A percentile compares a stretch with the other conserved stretches of the same genome.
Evolutionary conservation across 1,284 basidiomycete species (phyloP).

Genomic region (Bondarzewia mesenterica): DNA sequence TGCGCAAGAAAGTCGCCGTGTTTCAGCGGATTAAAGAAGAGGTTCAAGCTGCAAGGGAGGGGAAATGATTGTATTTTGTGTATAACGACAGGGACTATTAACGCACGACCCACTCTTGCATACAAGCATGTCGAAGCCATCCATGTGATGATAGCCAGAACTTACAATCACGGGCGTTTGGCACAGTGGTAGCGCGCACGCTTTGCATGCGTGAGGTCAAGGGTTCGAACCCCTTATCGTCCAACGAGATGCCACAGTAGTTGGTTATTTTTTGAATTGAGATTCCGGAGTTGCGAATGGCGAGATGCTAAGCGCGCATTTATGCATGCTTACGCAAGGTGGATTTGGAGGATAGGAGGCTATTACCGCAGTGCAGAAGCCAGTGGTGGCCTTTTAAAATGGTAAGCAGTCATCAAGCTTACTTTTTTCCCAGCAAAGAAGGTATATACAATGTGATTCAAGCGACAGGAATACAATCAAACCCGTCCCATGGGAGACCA

Average conservation of each 20-base stretch:
- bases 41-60: background rate
- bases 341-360: too few species aligned
- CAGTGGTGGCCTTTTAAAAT: too few species aligned
- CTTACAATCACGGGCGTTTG: conserved; percentile 16
- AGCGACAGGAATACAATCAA: background rate
- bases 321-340: too few species aligned
- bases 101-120: background rate
- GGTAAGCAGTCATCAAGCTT: background rate
- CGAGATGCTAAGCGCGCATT: too few species aligned
- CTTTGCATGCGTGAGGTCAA: conserved; percentile 11
- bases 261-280: too few species aligned
- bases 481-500: conserved; percentile 32
- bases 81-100: too few species aligned
- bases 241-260: too few species aligned
- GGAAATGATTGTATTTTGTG: too few species aligned
- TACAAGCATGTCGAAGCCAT: background rate
- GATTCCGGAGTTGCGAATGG: too few species aligned
- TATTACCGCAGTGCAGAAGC: too few species aligned
- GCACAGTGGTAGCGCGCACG: conserved; percentile 18
- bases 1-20: background rate
- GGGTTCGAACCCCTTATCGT: conserved; percentile 10
- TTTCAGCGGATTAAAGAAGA: background rate
- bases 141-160: too few species aligned
- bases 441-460: background rate
- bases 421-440: too few species aligned